These are phyloP conservation scores for Eudorina sp. DNA, from an alignment of 139 green algal genomes.

Conservation along the genomic window DNA sequence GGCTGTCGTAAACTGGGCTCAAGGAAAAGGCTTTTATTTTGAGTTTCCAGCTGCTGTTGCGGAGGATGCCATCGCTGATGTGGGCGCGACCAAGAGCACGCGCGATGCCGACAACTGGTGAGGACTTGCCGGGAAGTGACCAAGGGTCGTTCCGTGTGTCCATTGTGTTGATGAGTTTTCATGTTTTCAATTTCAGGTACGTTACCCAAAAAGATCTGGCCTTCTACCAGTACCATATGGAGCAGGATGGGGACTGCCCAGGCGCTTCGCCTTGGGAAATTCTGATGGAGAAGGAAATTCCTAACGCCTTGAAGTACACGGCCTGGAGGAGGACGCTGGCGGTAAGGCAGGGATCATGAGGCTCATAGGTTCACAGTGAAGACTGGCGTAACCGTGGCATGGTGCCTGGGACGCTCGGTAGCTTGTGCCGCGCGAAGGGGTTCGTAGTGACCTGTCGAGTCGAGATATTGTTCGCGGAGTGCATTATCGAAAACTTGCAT, in stretches of 20 bases:
- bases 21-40: constrained; percentile 68
- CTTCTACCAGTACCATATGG: constrained; percentile 75
- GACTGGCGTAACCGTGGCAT: too few species aligned
- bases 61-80: not conserved
- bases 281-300: constrained; percentile 81
- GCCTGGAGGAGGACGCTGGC: constrained; percentile 78
- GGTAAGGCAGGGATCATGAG: too few species aligned
- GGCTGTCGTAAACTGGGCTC: constrained; percentile 52
- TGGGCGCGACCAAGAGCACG: constrained; percentile 13
- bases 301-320: constrained; percentile 73
- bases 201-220: constrained; percentile 76
- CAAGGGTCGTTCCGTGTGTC: not conserved
- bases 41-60: constrained; percentile 51
- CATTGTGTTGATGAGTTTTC: not conserved
- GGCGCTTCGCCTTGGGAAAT: constrained; percentile 66
- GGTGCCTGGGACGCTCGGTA: too few species aligned
- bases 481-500: too few species aligned
- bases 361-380: too few species aligned
- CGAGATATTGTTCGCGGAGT: too few species aligned
- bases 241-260: constrained; percentile 50
- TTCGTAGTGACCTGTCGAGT: too few species aligned
- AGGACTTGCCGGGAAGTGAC: constrained; percentile 23
- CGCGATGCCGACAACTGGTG: constrained; percentile 58
- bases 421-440: too few species aligned
- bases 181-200: constrained; percentile 84